Evolutionary conservation across 2,329 filamentous ascomycete genomes (phyloP).

Genomic region (Fusarium sambucinum): DNA sequence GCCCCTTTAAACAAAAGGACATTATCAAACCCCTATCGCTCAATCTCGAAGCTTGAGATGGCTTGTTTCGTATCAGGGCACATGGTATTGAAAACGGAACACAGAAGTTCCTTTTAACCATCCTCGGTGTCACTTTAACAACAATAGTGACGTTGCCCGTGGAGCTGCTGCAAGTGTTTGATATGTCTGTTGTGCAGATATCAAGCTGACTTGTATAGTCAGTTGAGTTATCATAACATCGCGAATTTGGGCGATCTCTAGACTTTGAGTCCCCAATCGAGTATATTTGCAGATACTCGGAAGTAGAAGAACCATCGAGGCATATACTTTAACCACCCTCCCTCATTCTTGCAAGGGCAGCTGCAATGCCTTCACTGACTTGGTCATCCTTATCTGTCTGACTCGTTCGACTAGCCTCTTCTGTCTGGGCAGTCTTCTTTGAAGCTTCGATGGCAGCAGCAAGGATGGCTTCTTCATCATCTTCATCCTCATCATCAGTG

Average conservation of each 20-base stretch:
- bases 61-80: too few species aligned
- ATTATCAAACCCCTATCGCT: neutral
- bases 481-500: conserved; percentile 56
- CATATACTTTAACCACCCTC: conserved; percentile 51
- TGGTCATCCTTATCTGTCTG: conserved; percentile 51
- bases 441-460: conserved; percentile 62
- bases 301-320: neutral
- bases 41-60: neutral
- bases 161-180: too few species aligned
- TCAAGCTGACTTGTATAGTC: neutral
- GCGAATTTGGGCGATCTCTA: too few species aligned
- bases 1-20: neutral
- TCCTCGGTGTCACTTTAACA: too few species aligned
- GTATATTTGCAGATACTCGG: neutral
- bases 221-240: neutral
- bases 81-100: too few species aligned
- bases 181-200: neutral
- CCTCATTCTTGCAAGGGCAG: conserved; percentile 70
- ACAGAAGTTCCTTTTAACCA: too few species aligned
- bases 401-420: conserved; percentile 41
- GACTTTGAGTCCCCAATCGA: neutral
- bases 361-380: conserved; percentile 69
- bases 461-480: conserved; percentile 63
- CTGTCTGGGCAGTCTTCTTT: conserved; percentile 53
- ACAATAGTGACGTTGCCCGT: too few species aligned